Evolutionary conservation across 805 yeast species (phyloP), one percentile per base, ranked within the genome.

Genomic region (Ogataea methanolica): DNA sequence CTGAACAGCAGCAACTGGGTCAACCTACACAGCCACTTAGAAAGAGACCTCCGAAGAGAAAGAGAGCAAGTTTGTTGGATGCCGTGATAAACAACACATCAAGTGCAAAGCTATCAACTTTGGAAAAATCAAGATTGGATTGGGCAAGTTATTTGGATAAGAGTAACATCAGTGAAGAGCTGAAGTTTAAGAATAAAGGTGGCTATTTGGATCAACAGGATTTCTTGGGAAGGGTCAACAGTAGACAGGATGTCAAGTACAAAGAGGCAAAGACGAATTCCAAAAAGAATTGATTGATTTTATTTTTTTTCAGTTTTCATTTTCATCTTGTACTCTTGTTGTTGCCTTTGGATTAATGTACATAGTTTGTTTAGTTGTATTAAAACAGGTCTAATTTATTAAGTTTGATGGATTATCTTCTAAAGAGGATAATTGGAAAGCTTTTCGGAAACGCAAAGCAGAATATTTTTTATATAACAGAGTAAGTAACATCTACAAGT

Each of bases 111-210:
- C 73, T 94, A 51, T 87, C 96, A 22, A 94, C 99, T 0, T 71
- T 94, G 53, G 98, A 94, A 63, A 94, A 94, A 67, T 87, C 96
- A 1, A 74, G 96, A 52, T 73, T 94, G 43, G 99, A 94, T 67
- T 94, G 98, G 96, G 95, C 96, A 1, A 80, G 87, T 41, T 90
- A 87, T 68, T 97, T 94, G 31, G 97, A 92, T 67, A 77, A 85
- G 54, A 82, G 83, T 53, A 90, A 90, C 47, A 83, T 94, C 41
- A 75, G 79, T 44, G 97, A 88, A 54, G 99, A 94, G 52, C 76
- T 94, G 60, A 76, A 75, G 42, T 75, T 79, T 47, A 85, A 84
- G 61, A 91, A 90, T 63, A 91, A 87, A 71, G 94, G 83, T 44
- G 99, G 99, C 8, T 94, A 83, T 67, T 70, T 94, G 59, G 96